Percentiles rank a stretch among this genome's conserved stretches.
Conservation (phyloP, 352 stramenopile genomes). For the Pythium rishiriense region DNA sequence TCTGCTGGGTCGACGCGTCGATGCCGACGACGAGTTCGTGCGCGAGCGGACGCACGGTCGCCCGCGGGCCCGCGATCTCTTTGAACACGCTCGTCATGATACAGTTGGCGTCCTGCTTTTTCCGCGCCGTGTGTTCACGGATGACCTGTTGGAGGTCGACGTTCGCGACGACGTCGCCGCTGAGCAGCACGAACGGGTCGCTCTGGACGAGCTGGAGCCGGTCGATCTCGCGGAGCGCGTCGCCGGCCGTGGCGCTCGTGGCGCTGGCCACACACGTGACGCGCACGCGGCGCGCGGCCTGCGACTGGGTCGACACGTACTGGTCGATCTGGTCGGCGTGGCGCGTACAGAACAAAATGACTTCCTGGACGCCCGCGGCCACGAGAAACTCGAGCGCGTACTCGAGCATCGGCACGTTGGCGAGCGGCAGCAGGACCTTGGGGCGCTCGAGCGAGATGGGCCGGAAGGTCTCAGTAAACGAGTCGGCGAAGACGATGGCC, state of each 20-base stretch:
- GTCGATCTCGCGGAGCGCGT: conserved; percentile 97
- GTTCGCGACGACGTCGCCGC: conserved; percentile 96
- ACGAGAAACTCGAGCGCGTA: conserved; percentile 97
- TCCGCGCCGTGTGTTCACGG: conserved; percentile 71
- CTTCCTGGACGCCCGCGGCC: conserved; percentile 92
- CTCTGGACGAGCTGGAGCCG: conserved; percentile 92
- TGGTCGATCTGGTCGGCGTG: conserved; percentile 87
- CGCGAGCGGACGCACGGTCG: conserved; percentile 61
- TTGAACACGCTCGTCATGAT: conserved; percentile 98
- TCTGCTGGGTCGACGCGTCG: conserved; percentile 72
- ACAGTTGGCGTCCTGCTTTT: conserved; percentile 89
- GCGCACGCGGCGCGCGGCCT: conserved; percentile 55
- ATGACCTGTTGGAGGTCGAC: conserved; percentile 88
- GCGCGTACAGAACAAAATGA: conserved; percentile 94
- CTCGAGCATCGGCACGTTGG: conserved; percentile 97
- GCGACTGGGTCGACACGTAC: conserved; percentile 69
- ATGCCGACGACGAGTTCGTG: conserved; percentile 85
- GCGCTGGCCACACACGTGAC: conserved; percentile 78
- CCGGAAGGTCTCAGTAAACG: conserved; percentile 93
- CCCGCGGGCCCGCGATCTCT: conserved; percentile 71
- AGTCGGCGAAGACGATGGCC: conserved; percentile 96
- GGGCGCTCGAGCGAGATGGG: conserved; percentile 86
- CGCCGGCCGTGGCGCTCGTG: conserved; percentile 89
- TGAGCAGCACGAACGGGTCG: conserved; percentile 98
- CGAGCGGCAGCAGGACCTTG: conserved; percentile 95